Percentiles rank a stretch among this genome's conserved stretches.
These are phyloP conservation scores for Ustilago esculenta DNA, from an alignment of 1,284 basidiomycete genomes.

Conservation along the genomic window DNA sequence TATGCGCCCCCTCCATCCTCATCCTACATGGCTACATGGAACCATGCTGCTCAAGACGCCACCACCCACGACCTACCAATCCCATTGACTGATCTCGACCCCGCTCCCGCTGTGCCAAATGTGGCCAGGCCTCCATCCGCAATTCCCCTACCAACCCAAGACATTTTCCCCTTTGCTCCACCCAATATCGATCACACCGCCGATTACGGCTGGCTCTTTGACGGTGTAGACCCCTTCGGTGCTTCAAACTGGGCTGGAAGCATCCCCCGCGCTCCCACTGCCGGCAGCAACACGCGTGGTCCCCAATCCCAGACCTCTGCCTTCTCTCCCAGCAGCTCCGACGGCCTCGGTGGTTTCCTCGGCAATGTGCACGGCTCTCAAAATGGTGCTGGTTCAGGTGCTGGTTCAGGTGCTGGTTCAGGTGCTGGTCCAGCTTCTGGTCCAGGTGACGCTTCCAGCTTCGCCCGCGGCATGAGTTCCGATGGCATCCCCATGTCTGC, in stretches of 20 bases:
- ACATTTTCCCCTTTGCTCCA: slow-evolving; percentile 51
- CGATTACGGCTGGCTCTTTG: slow-evolving; percentile 56
- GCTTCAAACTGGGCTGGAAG: slow-evolving; percentile 32
- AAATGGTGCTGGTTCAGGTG: slow-evolving; percentile 15
- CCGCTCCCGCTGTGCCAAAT: slow-evolving; percentile 2
- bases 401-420: slow-evolving; percentile 11
- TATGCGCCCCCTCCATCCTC: slow-evolving; percentile 39
- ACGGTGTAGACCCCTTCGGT: slow-evolving; percentile 48
- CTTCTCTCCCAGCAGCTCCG: slow-evolving; percentile 50
- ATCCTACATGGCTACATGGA: slow-evolving; percentile 38
- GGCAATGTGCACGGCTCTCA: slow-evolving; percentile 37
- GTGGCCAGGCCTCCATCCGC: slow-evolving; percentile 8
- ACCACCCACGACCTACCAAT: slow-evolving; percentile 12
- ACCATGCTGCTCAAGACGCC: slow-evolving; percentile 12
- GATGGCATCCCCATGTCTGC: slow-evolving; percentile 37
- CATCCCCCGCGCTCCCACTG: slow-evolving; percentile 16
- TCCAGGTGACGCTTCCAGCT: slow-evolving; percentile 37
- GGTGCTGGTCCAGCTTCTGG: too few relatives aligned
- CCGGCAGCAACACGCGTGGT: slow-evolving; percentile 26
- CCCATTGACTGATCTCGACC: slow-evolving; percentile 27
- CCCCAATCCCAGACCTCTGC: slow-evolving; percentile 38
- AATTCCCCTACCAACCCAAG: slow-evolving; percentile 32
- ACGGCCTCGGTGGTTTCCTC: slow-evolving; percentile 39
- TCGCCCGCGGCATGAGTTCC: slow-evolving; percentile 39
- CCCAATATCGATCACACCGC: slow-evolving; percentile 45